Evolutionary conservation across 495 filamentous ascomycete genomes (phyloP), one percentile per base, ranked within the genome.

Genomic region (Talaromyces liani): DNA sequence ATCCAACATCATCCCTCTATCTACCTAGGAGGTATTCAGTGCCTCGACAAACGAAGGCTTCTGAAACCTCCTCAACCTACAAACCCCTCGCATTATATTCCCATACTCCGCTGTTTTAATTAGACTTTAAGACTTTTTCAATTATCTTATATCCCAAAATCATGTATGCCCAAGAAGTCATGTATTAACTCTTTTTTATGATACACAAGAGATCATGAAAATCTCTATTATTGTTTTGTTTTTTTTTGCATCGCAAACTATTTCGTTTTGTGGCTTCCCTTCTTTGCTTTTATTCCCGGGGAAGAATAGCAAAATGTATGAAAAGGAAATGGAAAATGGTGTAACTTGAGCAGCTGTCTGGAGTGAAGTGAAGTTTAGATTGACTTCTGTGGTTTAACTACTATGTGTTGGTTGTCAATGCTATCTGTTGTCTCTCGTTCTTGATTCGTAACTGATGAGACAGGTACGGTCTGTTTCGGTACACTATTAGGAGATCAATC

Each of bases 111-210:
- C 20, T 53, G 41, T 77, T 74, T 71, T 75, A 75, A 77, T 77
- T 80, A 80, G 77, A 80, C 76, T 73, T 58, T 29, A 74, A 72
- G 69, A 68, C 72, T 67, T 53, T 53, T 60, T 53, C 71, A 74
- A 73, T 71, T 72, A 72, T 56, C 22, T 56, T 56, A 73, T 71
- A 64, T 68, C 67, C 34, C 58, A 63, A 51, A 31, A 24, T 79
- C 77, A 80, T 80, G 78, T 80, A 80, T 77, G 76, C 77, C 78
- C 70, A 69, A 77, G 71, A 76, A 77, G 67, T 80, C 75, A 80
- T 80, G 78, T 80, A 80, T 68, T 68, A 72, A 41, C 36, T 41
- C 71, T 33, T 41, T 24, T 25, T 65, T 65, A 68, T 67, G 64
- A 71, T 71, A 68, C 72, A 70, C 72, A 70, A 75, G 68, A 58